These are phyloP conservation scores for Byssochlamys sp. DNA, from an alignment of 2,329 filamentous ascomycete species.

Conservation along the genomic window DNA sequence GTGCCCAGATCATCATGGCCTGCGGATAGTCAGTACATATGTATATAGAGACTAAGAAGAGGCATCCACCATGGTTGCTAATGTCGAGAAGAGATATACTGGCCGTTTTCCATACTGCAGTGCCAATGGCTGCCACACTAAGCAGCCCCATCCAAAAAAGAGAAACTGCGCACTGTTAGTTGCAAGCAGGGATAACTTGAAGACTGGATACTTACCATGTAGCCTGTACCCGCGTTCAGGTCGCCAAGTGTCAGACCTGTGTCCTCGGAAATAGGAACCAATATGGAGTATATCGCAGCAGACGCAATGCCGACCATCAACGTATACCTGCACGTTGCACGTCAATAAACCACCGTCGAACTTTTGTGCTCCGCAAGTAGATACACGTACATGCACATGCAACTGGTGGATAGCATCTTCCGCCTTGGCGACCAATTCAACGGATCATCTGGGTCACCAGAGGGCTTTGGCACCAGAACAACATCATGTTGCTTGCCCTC, in stretches of 20 bases:
- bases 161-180: conserved; percentile 15
- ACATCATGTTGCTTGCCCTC: conserved; percentile 15
- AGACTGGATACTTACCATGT: conserved; percentile 22
- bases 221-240: conserved; percentile 40
- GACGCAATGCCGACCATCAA: conserved; percentile 22
- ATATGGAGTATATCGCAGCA: conserved; percentile 25
- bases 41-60: background rate
- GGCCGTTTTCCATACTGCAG: conserved; percentile 18
- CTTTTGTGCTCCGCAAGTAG: background rate
- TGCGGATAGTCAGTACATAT: background rate
- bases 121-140: conserved; percentile 28
- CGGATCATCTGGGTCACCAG: conserved; percentile 31
- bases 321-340: conserved; percentile 5
- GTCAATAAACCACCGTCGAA: background rate
- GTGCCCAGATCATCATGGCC: conserved; percentile 15
- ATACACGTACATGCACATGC: conserved; percentile 19
- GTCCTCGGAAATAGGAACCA: conserved; percentile 31
- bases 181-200: background rate
- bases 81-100: conserved; percentile 8
- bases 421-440: conserved; percentile 28
- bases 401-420: conserved; percentile 23
- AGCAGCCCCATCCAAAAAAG: conserved; percentile 25
- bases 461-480: conserved; percentile 27
- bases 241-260: conserved; percentile 36
- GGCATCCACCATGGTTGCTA: conserved; percentile 1